Percentiles rank a stretch among this genome's conserved stretches.
Conservation (phyloP, 2,329 filamentous ascomycete species). For the Lecanicillium sp. region DNA sequence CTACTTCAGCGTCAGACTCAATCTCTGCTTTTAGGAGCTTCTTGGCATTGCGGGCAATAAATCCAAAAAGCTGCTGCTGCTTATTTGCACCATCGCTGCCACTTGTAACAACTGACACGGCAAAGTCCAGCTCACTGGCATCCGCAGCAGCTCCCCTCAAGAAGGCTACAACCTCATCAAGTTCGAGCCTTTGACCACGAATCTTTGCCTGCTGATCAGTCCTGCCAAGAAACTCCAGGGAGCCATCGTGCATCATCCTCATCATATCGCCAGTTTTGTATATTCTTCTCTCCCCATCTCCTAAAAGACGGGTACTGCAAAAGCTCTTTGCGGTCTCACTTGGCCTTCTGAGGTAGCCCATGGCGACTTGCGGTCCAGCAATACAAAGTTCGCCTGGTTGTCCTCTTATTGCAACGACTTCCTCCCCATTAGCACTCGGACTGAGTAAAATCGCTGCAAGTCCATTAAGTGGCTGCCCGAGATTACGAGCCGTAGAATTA, state of each 20-base stretch:
- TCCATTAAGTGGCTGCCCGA: conserved; percentile 13
- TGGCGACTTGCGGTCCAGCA: conserved; percentile 34
- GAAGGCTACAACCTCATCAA: conserved; percentile 6
- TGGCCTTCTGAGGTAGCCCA: conserved; percentile 30
- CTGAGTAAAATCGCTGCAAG: conserved; percentile 11
- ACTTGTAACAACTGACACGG: conserved; percentile 9
- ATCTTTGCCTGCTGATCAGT: conserved; percentile 12
- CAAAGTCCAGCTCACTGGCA: conserved; percentile 10
- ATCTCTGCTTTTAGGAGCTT: conserved; percentile 8
- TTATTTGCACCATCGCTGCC: no score
- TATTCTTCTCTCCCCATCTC: conserved; percentile 6
- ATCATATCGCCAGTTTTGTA: conserved; percentile 13
- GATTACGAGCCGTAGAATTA: conserved; percentile 12
- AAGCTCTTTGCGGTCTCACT: conserved; percentile 11
- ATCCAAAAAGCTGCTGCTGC: conserved; percentile 11
- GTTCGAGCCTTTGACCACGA: conserved; percentile 10
- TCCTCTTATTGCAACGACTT: conserved; percentile 12
- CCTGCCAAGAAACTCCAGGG: conserved; percentile 10
- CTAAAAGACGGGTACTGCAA: conserved; percentile 3
- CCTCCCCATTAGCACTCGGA: conserved; percentile 1
- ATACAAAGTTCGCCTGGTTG: conserved; percentile 34
- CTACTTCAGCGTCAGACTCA: conserved; percentile 8
- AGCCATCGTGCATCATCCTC: conserved; percentile 12
- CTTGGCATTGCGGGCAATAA: conserved; percentile 8
- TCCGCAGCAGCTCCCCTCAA: conserved; percentile 6